A percentile compares a stretch with the other conserved stretches of the same genome.
Conservation (phyloP, 2,329 filamentous ascomycete species). For the Pseudogymnoascus sp. region DNA sequence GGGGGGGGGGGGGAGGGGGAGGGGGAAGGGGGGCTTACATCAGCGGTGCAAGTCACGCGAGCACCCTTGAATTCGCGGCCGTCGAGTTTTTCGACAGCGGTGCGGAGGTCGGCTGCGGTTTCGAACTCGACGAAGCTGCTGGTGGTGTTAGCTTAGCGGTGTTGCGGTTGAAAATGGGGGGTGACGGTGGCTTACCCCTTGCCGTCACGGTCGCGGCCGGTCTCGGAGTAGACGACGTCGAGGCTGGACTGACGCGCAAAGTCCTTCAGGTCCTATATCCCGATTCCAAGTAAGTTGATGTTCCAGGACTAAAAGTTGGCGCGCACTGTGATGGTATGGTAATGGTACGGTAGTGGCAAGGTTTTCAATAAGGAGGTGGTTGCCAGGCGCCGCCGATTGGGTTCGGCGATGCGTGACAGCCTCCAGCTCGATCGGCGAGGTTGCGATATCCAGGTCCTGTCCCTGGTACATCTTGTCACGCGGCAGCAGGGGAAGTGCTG, state of each 20-base stretch:
- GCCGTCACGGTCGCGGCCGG: constrained; percentile 81
- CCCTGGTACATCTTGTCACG: constrained; percentile 1
- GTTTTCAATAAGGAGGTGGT: neutral
- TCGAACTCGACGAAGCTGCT: constrained; percentile 94
- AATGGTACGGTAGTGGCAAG: neutral
- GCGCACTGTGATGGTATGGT: constrained; percentile 1
- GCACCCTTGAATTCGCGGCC: constrained; percentile 86
- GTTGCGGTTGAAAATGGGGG: neutral
- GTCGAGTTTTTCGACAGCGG: constrained; percentile 91
- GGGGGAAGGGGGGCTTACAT: constrained; percentile 50
- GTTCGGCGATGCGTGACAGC: neutral
- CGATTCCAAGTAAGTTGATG: constrained; percentile 70
- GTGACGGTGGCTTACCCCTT: constrained; percentile 61
- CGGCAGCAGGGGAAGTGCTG: neutral
- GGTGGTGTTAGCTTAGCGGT: constrained; percentile 14
- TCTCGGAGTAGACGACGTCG: constrained; percentile 97
- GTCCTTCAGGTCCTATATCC: constrained; percentile 96
- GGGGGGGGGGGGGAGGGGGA: constrained; percentile 9
- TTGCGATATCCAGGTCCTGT: neutral
- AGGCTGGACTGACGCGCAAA: constrained; percentile 94
- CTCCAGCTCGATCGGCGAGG: neutral
- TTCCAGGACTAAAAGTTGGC: constrained; percentile 16
- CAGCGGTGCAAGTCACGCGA: constrained; percentile 74
- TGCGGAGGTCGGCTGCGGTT: constrained; percentile 78
- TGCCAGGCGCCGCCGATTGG: neutral